Evolutionary conservation across 306 rosid species (phyloP).

Genomic region (Castanopsis chinensis): DNA sequence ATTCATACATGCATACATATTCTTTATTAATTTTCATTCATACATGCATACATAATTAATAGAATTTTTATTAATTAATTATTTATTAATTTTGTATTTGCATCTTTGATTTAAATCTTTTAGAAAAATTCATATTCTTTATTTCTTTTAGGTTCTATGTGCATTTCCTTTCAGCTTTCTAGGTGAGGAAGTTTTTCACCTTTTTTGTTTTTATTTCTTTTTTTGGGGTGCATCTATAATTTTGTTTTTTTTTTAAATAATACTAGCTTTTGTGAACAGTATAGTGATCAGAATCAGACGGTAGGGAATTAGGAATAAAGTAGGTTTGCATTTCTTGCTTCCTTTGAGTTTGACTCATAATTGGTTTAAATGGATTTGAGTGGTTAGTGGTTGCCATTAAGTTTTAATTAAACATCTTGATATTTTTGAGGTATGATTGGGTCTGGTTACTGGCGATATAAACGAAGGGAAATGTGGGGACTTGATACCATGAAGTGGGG

Average conservation of each 20-base stretch:
- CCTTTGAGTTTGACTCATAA: constrained; percentile 8
- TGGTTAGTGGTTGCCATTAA: constrained; percentile 9
- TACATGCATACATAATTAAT: too few species aligned
- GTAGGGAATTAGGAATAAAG: constrained; percentile 1
- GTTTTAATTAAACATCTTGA: not conserved
- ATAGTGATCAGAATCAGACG: constrained; percentile 11
- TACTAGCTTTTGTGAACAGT: not conserved
- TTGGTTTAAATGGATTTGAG: not conserved
- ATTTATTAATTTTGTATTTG: too few species aligned
- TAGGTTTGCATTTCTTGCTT: not conserved
- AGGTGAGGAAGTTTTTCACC: not conserved
- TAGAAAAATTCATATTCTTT: too few species aligned
- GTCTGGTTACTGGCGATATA: not conserved
- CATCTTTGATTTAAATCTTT: too few species aligned
- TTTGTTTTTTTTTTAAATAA: too few species aligned
- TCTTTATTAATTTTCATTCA: too few species aligned
- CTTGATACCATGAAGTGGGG: constrained; percentile 12
- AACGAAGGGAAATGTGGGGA: constrained; percentile 5
- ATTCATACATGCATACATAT: too few species aligned
- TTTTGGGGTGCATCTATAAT: not conserved
- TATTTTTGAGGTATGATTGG: constrained; percentile 2
- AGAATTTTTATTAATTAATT: too few species aligned
- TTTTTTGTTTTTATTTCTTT: not conserved
- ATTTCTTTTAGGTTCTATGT: too few species aligned
- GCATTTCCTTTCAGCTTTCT: too few species aligned